Evolutionary conservation across 2,329 filamentous ascomycete species (phyloP).

Genomic region (Coniochaeta pulveracea): DNA sequence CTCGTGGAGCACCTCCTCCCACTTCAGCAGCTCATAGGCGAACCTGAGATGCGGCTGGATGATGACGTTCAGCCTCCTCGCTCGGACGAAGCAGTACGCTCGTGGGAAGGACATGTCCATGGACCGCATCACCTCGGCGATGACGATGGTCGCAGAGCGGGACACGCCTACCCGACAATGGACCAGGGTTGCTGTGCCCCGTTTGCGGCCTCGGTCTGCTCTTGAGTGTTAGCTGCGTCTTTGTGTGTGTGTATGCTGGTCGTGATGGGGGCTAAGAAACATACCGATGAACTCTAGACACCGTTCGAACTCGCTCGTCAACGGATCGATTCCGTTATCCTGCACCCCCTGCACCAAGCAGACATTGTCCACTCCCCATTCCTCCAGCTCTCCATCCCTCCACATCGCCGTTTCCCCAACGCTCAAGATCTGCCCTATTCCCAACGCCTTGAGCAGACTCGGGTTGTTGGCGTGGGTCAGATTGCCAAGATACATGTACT

Average conservation of each 20-base stretch:
- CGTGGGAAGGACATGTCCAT: conserved; percentile 73
- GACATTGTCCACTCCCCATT: conserved; percentile 69
- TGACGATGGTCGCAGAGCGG: conserved; percentile 91
- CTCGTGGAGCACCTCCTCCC: conserved; percentile 68
- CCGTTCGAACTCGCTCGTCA: conserved; percentile 73
- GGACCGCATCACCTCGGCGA: conserved; percentile 92
- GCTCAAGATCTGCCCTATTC: conserved; percentile 79
- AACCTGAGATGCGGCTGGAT: conserved; percentile 95
- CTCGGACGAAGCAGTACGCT: conserved; percentile 93
- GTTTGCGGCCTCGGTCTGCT: conserved; percentile 64
- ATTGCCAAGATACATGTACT: conserved; percentile 96
- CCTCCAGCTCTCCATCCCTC: conserved; percentile 56
- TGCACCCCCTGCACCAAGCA: conserved; percentile 78
- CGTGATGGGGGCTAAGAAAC: conserved; percentile 20
- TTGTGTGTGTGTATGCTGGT: no score
- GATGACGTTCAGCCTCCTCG: conserved; percentile 87
- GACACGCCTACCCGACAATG: conserved; percentile 96
- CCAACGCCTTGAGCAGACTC: conserved; percentile 64
- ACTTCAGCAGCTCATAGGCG: conserved; percentile 88
- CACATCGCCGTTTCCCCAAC: conserved; percentile 84
- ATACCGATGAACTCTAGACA: conserved; percentile 89
- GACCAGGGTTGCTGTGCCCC: conserved; percentile 77
- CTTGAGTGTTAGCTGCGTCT: neutral
- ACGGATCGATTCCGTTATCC: conserved; percentile 90
- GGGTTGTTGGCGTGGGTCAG: conserved; percentile 90